phyloP scores from a whole-genome alignment of 164 flowering plant species.

The Nelumbo lutea region DNA sequence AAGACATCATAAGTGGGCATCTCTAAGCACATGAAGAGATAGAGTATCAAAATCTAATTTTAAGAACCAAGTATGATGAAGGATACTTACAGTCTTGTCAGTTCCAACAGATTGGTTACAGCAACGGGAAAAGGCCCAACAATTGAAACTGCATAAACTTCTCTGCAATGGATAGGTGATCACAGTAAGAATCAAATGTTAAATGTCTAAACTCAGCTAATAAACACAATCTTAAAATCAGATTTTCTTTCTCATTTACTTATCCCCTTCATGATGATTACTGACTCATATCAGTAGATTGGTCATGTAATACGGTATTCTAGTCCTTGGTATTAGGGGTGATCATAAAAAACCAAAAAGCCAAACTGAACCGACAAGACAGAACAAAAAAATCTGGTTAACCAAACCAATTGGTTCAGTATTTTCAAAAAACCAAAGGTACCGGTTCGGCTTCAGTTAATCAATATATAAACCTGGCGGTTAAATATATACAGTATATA shows the following conservation, averaged over 20 bases:
- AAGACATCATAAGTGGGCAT: background rate
- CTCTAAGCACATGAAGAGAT: background rate
- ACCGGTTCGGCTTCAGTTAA: too few species aligned
- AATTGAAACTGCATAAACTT: conserved; percentile 94
- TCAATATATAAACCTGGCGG: too few species aligned
- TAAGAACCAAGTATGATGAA: background rate
- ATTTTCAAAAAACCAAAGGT: too few species aligned
- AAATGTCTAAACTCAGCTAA: background rate
- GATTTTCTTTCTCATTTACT: background rate
- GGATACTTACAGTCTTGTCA: conserved; percentile 70
- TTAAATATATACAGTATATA: too few species aligned
- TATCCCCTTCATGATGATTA: background rate
- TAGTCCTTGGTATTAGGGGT: too few species aligned
- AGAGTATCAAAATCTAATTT: background rate
- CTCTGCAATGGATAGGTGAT: conserved; percentile 45
- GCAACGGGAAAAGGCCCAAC: conserved; percentile 94
- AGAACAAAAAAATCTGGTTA: too few species aligned
- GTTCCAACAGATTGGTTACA: conserved; percentile 89
- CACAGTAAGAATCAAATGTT: background rate
- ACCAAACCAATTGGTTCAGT: too few species aligned
- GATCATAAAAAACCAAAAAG: too few species aligned
- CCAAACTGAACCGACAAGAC: too few species aligned
- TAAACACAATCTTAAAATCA: background rate
- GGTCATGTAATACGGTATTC: too few species aligned
- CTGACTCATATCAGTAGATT: background rate